Conservation (phyloP, 192 early-diverging fungal genomes). For the Backusella psychrophila region DNA sequence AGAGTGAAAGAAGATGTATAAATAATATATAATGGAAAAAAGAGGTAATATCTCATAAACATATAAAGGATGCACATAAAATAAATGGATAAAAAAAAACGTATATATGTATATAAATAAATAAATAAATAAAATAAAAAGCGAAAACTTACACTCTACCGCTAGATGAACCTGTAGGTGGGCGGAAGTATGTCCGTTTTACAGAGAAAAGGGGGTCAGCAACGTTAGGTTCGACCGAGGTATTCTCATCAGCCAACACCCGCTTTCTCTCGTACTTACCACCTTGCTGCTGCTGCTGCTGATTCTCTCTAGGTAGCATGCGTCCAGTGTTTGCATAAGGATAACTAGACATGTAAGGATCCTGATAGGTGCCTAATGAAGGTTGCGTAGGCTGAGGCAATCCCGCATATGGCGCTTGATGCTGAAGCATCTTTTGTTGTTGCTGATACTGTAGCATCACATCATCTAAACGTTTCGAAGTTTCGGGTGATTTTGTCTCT, state of each 20-base stretch:
- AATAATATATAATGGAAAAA: background rate
- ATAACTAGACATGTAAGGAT: slow-evolving; percentile 16
- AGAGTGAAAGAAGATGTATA: background rate
- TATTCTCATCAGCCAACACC: slow-evolving; percentile 7
- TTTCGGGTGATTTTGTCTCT: slow-evolving; percentile 30
- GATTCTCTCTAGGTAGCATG: slow-evolving; percentile 16
- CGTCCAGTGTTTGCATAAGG: slow-evolving; percentile 16
- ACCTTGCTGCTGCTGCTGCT: background rate
- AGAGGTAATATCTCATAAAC: background rate
- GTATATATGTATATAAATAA: background rate
- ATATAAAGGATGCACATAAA: background rate
- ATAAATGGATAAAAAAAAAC: background rate
- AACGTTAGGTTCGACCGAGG: slow-evolving; percentile 8
- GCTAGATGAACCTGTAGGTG: slow-evolving; percentile 18
- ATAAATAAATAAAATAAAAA: background rate
- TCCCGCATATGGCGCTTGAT: background rate
- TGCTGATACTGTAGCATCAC: slow-evolving; percentile 39
- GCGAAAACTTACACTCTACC: slow-evolving; percentile 22
- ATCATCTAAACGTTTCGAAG: slow-evolving; percentile 34
- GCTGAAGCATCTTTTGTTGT: slow-evolving; percentile 33
- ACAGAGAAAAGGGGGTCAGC: slow-evolving; percentile 18
- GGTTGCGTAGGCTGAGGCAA: background rate
- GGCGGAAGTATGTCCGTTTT: slow-evolving; percentile 14
- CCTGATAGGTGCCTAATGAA: background rate
- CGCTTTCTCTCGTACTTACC: slow-evolving; percentile 8